Base-by-base conservation (phyloP, 2,329 filamentous ascomycete species). In the Cyphellophora attinorum region DNA sequence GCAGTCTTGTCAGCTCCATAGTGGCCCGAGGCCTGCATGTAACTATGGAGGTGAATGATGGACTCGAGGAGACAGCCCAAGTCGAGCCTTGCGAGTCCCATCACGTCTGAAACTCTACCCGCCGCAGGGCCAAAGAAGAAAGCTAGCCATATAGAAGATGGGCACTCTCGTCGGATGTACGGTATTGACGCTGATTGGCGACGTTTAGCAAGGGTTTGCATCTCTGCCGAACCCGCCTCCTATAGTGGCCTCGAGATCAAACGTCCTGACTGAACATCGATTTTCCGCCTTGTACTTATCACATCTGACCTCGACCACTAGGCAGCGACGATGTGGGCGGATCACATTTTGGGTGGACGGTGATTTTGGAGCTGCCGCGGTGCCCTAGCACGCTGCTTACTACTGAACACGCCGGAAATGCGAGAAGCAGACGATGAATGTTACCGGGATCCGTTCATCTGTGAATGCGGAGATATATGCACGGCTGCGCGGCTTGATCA, bases 111-210 rank as follows among this genome's bases (percentile, higher is more conserved):
- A 8, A 25, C n/a, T 25, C 21, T 8, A 25, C 21, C 21, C 21
- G 21, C 21, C 21, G n/a, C 21, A 25, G 21, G 21, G 21, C 21
- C 21, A 25, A 25, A 25, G 21, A 25, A 25, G n/a, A 25, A 25
- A 25, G 21, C 21, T 25, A 25, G 21, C 21, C 21, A 25, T 25
- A 25, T 25, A 25, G 21, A 25, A 25, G 21, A 25, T 25, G 21
- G 21, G 21, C 21, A 8, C 21, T 25, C n/a, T 25, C 21, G 21
- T 25, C 21, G 21, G 21, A 25, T 25, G 21, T 25, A 25, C 21
- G 21, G 21, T n/a, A 25, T 25, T 25, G 21, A 25, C 21, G 21
- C 21, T 25, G 21, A 25, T 25, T 25, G 21, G 21, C 21, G 21
- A 25, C 8, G 21, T 25, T 25, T n/a, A n/a, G 21, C 21, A 25